Base-by-base conservation (phyloP, 495 filamentous ascomycete species). In the Bryoglossum gracile region DNA sequence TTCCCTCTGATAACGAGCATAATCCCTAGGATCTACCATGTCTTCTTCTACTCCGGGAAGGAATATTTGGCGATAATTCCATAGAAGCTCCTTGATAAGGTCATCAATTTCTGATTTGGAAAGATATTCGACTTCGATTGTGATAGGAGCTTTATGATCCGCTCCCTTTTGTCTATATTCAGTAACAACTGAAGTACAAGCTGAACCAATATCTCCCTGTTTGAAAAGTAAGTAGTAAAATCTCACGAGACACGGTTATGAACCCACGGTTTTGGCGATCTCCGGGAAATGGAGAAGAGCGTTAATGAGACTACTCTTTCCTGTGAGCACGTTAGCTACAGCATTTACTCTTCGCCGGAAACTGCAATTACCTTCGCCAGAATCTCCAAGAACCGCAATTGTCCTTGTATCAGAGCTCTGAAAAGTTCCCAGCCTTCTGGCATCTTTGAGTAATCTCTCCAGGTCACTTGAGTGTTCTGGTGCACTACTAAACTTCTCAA, bases 271-370 rank as follows among this genome's bases (percentile, higher is more conserved):
- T 46, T 54, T 47, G 19, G 58, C 58, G n/a, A 61, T 54, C 16
- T 50, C 55, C 17, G 58, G 58, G 26, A 51, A 58, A 33, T 61
- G 55, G 13, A 61, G 58, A 26, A 61, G 39, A 24, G 58, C 51
- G 28, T 61, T 61, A 36, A 61, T 61, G 38, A 58, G 43, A 49
- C 58, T 61, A 46, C 58, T 61, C 44, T 61, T 61, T 24, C 58
- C 58, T 58, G 21, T 17, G 22, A 36, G 19, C 16, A 50, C 26
- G 36, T 50, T 23, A 50, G 47, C 9, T 25, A 17, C 1, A 41
- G 13, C 4, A 9, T 8, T 23, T 16, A 35, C 10, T 17, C n/a
- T 34, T 43, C 25, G 16, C 4, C 6, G 17, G 28, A 35, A 3
- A 10, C 1, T 18, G 19, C 30, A 50, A 43, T 43, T 50, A 43